Evolutionary conservation across 2,329 filamentous ascomycete genomes (phyloP).

Genomic region (Calonectria pteridis): DNA sequence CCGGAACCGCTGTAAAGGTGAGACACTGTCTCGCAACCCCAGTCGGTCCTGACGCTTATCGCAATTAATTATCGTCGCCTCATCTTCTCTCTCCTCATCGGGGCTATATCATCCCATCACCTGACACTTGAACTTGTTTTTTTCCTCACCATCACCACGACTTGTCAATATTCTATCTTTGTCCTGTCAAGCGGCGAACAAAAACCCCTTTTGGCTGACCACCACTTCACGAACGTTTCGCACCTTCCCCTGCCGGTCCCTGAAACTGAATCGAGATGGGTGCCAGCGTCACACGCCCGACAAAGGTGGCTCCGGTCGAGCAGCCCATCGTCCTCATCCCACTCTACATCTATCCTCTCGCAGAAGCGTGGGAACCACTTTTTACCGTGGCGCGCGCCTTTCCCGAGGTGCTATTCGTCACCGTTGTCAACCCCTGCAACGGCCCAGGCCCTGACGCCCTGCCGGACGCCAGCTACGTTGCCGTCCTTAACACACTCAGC

Average conservation of each 20-base stretch:
- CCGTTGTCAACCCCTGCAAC: slow-evolving; percentile 30
- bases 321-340: slow-evolving; percentile 26
- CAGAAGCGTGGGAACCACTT: slow-evolving; percentile 28
- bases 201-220: not conserved
- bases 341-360: slow-evolving; percentile 32
- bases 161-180: not conserved
- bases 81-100: not conserved
- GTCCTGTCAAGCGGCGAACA: not conserved
- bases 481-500: slow-evolving; percentile 16
- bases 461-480: slow-evolving; percentile 28
- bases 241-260: not conserved
- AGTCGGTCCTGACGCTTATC: slow-evolving; percentile 8
- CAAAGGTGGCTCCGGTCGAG: not conserved
- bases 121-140: not conserved
- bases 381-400: slow-evolving; percentile 22
- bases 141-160: not conserved
- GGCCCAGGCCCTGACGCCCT: slow-evolving; percentile 26
- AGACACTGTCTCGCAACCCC: not conserved
- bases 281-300: not conserved
- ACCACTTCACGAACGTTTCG: not conserved
- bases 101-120: slow-evolving; percentile 9
- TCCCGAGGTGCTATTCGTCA: slow-evolving; percentile 28
- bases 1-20: slow-evolving; percentile 4
- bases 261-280: slow-evolving; percentile 16
- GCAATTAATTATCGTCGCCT: slow-evolving; percentile 2